Conservation (phyloP, 2,329 filamentous ascomycete genomes). For the Mariannaea sp. region DNA sequence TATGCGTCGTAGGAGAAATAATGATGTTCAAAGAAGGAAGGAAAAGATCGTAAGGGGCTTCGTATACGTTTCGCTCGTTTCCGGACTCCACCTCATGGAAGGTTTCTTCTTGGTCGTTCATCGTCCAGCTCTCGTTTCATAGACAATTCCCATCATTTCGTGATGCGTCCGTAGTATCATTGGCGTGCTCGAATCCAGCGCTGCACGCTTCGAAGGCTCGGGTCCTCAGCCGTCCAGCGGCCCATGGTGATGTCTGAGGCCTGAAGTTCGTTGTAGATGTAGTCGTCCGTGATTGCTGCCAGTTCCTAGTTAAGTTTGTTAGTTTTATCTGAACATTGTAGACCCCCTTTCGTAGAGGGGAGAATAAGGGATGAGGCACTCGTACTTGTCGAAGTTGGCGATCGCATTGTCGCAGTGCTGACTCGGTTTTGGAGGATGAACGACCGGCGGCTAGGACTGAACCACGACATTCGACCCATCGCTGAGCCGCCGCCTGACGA, state of each 20-base stretch:
- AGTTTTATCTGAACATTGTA: constrained; percentile 9
- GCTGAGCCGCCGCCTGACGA: constrained; percentile 62
- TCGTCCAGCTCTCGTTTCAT: background rate
- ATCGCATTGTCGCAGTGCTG: constrained; percentile 59
- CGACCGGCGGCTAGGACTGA: constrained; percentile 57
- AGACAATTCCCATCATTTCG: background rate
- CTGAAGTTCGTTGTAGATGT: constrained; percentile 60
- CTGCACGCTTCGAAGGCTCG: constrained; percentile 60
- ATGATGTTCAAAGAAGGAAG: constrained; percentile 16
- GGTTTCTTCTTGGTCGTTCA: background rate
- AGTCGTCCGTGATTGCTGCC: constrained; percentile 61
- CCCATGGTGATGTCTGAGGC: constrained; percentile 58
- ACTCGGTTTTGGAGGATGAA: constrained; percentile 53
- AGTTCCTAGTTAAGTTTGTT: constrained; percentile 51
- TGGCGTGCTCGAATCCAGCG: constrained; percentile 58
- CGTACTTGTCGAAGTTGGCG: constrained; percentile 61
- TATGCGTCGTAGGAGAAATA: constrained; percentile 28
- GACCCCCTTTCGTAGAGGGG: background rate
- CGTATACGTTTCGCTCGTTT: constrained; percentile 21
- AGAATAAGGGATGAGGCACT: constrained; percentile 16
- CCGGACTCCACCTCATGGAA: constrained; percentile 16
- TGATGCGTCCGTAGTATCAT: constrained; percentile 23
- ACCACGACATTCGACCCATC: constrained; percentile 62
- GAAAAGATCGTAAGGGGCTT: constrained; percentile 18
- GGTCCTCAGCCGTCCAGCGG: constrained; percentile 68